A percentile compares a stretch with the other conserved stretches of the same genome.
These are phyloP conservation scores for Pseudodiploospora longispora DNA, from an alignment of 2,329 filamentous ascomycete species.

Conservation along the genomic window DNA sequence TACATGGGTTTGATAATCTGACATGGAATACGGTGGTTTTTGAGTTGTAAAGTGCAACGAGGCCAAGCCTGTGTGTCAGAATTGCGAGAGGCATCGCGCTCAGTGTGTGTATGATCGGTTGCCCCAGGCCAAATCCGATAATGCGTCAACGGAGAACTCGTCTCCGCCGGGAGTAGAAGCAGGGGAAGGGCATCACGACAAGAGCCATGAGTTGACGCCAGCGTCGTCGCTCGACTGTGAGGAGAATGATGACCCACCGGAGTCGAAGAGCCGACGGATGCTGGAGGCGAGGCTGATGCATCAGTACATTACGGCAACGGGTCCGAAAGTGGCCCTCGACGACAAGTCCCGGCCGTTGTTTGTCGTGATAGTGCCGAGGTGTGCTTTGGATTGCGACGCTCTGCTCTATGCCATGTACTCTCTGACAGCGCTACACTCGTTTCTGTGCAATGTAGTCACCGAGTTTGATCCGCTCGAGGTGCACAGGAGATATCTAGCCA, in stretches of 20 bases:
- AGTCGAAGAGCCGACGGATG: constrained; percentile 11
- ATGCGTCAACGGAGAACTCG: not conserved
- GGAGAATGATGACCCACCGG: constrained; percentile 7
- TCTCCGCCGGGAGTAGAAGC: too few relatives aligned
- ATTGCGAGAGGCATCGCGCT: constrained; percentile 10
- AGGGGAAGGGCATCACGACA: too few relatives aligned
- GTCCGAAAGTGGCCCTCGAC: constrained; percentile 9
- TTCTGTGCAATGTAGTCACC: constrained; percentile 5
- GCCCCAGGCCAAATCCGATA: not conserved
- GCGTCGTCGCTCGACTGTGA: not conserved
- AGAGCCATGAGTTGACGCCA: constrained; percentile 1
- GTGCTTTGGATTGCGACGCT: constrained; percentile 11
- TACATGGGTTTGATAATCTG: not conserved
- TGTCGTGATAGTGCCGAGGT: constrained; percentile 6
- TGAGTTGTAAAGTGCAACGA: constrained; percentile 10
- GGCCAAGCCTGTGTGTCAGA: constrained; percentile 11
- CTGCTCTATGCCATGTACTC: constrained; percentile 13
- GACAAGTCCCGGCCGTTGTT: constrained; percentile 9
- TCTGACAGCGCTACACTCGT: constrained; percentile 11
- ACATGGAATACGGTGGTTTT: not conserved
- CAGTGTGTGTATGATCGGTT: constrained; percentile 13
- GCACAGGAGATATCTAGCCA: constrained; percentile 11
- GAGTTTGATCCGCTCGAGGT: constrained; percentile 7
- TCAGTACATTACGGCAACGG: constrained; percentile 11
- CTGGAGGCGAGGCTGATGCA: constrained; percentile 13